Evolutionary conservation across 805 yeast genomes (phyloP).

Genomic region (Saccharomycopsis sp.): DNA sequence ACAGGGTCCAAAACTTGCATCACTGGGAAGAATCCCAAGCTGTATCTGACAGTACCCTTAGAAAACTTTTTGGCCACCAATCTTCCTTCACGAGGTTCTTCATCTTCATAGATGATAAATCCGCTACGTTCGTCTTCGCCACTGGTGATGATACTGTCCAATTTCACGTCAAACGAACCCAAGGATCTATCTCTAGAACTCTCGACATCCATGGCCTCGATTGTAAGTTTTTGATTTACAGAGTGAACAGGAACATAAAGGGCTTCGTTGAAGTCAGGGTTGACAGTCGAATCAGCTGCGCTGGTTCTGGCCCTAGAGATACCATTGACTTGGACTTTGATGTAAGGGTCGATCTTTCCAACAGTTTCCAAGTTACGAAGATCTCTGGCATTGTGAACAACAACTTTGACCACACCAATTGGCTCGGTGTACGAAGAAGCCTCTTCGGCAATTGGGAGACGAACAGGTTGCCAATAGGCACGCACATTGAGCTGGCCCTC

Average conservation of each 20-base stretch:
- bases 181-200: slow-evolving; percentile 77
- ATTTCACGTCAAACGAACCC: slow-evolving; percentile 70
- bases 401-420: slow-evolving; percentile 80
- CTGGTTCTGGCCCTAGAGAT: slow-evolving; percentile 71
- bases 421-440: slow-evolving; percentile 87
- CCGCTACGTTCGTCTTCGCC: slow-evolving; percentile 53
- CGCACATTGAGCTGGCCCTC: slow-evolving; percentile 65
- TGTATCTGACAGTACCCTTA: slow-evolving; percentile 68
- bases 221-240: slow-evolving; percentile 69
- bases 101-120: slow-evolving; percentile 51
- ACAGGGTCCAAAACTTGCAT: slow-evolving; percentile 72
- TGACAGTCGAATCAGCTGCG: slow-evolving; percentile 53
- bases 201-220: slow-evolving; percentile 88
- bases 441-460: slow-evolving; percentile 57
- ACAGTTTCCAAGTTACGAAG: slow-evolving; percentile 80
- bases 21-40: slow-evolving; percentile 77
- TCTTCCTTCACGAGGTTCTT: slow-evolving; percentile 50
- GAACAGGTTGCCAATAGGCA: slow-evolving; percentile 84
- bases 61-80: slow-evolving; percentile 74
- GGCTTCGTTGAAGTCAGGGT: slow-evolving; percentile 83
- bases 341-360: slow-evolving; percentile 91
- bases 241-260: slow-evolving; percentile 78
- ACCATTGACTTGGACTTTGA: slow-evolving; percentile 72
- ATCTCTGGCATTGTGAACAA: slow-evolving; percentile 61
- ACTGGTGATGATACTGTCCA: slow-evolving; percentile 60